phyloP scores from a whole-genome alignment of 768 basidiomycete genomes.

The Guyanaporus albipodus region DNA sequence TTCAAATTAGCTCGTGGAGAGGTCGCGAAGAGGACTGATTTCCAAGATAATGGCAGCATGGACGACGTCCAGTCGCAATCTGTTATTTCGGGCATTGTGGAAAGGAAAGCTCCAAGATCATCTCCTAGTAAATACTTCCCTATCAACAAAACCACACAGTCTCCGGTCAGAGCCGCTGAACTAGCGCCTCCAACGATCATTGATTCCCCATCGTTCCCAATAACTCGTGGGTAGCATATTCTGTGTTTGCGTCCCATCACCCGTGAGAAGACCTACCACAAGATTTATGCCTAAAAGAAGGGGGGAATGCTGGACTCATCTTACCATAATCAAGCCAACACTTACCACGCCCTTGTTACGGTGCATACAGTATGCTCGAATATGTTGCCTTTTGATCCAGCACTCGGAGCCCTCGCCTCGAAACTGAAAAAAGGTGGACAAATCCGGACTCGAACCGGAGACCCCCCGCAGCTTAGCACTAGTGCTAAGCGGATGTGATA shows the following conservation, averaged over 20 bases:
- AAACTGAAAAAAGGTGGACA: constrained; percentile 28
- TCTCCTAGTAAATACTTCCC: constrained; percentile 12
- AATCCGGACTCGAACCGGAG: constrained; percentile 39
- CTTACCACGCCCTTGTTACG: neutral
- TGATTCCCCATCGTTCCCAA: constrained; percentile 20
- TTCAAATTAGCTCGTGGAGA: constrained; percentile 37
- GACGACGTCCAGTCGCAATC: constrained; percentile 37
- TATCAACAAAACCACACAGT: constrained; percentile 15
- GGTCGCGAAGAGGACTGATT: constrained; percentile 7
- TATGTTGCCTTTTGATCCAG: neutral
- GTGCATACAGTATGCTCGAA: neutral
- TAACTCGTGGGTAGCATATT: constrained; percentile 1
- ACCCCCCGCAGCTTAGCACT: constrained; percentile 30
- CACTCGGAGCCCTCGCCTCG: too few relatives aligned
- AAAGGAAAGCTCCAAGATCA: constrained; percentile 17
- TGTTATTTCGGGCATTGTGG: constrained; percentile 21
- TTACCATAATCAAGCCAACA: too few relatives aligned
- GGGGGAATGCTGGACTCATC: too few relatives aligned
- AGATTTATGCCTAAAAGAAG: constrained; percentile 34
- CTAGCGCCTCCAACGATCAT: constrained; percentile 10
- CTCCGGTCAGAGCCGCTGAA: neutral
- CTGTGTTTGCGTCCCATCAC: neutral
- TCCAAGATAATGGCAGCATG: constrained; percentile 22
- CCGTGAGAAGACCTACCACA: constrained; percentile 22
- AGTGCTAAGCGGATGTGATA: constrained; percentile 40